These are phyloP conservation scores for Stemphylium vesicarium DNA, from an alignment of 2,329 filamentous ascomycete genomes.

Conservation along the genomic window DNA sequence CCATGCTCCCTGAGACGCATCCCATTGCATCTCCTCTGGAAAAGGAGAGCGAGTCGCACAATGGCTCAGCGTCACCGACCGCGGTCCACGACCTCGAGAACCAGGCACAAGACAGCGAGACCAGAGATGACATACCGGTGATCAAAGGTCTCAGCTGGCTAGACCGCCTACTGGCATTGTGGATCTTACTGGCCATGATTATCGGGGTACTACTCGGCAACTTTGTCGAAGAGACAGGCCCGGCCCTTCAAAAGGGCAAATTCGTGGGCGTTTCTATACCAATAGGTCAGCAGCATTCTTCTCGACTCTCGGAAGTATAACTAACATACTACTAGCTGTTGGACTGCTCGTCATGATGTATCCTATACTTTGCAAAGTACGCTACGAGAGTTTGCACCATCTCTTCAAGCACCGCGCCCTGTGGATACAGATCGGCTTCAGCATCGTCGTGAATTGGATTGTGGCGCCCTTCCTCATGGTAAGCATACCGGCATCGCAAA, in stretches of 20 bases:
- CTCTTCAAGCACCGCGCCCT: constrained; percentile 65
- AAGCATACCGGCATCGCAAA: too few species aligned
- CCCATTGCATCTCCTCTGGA: too few species aligned
- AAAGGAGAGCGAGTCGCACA: too few species aligned
- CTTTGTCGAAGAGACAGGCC: constrained; percentile 67
- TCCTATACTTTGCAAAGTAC: constrained; percentile 81
- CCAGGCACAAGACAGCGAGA: constrained; percentile 4
- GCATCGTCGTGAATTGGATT: constrained; percentile 78
- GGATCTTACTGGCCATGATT: constrained; percentile 79
- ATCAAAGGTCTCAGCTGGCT: constrained; percentile 45
- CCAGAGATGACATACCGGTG: constrained; percentile 6
- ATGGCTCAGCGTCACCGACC: too few species aligned
- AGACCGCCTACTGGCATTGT: constrained; percentile 29
- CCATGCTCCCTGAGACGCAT: too few species aligned
- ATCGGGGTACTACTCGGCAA: constrained; percentile 63
- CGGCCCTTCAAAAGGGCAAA: constrained; percentile 68
- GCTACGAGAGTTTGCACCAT: constrained; percentile 72
- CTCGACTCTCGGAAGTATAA: too few species aligned
- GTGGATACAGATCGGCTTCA: constrained; percentile 77
- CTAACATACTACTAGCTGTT: too few species aligned
- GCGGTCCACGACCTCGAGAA: too few species aligned
- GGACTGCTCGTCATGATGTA: constrained; percentile 89
- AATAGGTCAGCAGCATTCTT: too few species aligned
- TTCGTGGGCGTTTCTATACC: constrained; percentile 73
- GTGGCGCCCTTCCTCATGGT: constrained; percentile 81